These are phyloP conservation scores for Talaromyces sp. DNA, from an alignment of 2,329 filamentous ascomycete genomes.

Conservation along the genomic window DNA sequence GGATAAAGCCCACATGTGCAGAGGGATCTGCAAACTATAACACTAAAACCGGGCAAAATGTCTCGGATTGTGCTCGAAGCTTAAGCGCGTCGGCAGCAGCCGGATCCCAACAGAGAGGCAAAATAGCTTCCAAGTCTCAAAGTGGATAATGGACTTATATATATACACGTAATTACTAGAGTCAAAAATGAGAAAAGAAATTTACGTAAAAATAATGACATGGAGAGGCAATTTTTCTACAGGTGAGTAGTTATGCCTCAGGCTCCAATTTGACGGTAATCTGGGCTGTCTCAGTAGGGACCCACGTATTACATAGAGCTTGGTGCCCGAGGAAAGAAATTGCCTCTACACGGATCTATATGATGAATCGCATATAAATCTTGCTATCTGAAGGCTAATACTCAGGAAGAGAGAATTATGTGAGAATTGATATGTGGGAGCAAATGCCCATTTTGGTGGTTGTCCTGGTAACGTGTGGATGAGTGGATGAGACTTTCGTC, in stretches of 20 bases:
- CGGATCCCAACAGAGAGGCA: background rate
- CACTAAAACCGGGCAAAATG: background rate
- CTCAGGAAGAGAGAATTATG: too few relatives aligned
- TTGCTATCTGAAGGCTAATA: too few relatives aligned
- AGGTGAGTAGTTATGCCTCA: conserved; percentile 16
- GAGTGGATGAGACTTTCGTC: too few relatives aligned
- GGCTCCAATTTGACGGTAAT: too few relatives aligned
- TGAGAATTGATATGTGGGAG: too few relatives aligned
- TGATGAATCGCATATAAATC: too few relatives aligned
- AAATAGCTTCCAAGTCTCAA: background rate
- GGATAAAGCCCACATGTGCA: background rate
- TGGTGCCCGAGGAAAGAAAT: too few relatives aligned
- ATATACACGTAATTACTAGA: background rate
- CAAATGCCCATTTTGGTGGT: too few relatives aligned
- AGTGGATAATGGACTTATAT: background rate
- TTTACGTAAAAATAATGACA: background rate
- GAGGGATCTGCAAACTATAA: background rate
- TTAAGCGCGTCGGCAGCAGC: background rate
- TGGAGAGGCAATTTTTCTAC: background rate
- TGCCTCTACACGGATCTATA: too few relatives aligned
- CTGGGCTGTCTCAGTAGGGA: too few relatives aligned
- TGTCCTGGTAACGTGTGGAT: too few relatives aligned
- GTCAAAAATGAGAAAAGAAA: background rate
- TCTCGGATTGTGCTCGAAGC: background rate
- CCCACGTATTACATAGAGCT: too few relatives aligned